These are phyloP conservation scores for Phialophora macrospora DNA, from an alignment of 2,329 filamentous ascomycete genomes.

Conservation along the genomic window DNA sequence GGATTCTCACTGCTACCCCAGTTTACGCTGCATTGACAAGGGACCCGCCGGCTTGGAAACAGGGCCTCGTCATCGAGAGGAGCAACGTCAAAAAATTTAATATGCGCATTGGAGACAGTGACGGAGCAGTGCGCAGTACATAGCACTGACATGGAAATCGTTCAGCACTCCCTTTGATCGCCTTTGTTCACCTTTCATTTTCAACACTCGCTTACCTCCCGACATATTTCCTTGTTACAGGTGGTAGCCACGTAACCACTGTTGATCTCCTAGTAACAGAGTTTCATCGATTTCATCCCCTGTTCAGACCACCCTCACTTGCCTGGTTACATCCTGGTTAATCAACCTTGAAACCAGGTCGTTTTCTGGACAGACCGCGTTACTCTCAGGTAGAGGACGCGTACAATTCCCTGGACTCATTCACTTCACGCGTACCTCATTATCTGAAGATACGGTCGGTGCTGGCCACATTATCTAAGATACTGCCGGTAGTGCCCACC, in stretches of 20 bases:
- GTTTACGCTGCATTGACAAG: background rate
- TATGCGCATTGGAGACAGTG: background rate
- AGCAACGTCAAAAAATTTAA: background rate
- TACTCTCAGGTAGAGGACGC: slow-evolving; percentile 20
- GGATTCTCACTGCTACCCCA: slow-evolving; percentile 3
- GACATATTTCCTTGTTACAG: slow-evolving; percentile 1
- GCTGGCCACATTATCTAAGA: background rate
- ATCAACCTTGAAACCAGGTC: slow-evolving; percentile 13
- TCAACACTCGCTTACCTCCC: slow-evolving; percentile 17
- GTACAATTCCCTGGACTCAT: slow-evolving; percentile 5
- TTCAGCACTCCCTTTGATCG: background rate
- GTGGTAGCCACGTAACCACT: slow-evolving; percentile 6
- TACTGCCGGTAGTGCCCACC: slow-evolving; percentile 22
- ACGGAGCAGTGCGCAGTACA: slow-evolving; percentile 1
- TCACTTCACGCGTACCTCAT: slow-evolving; percentile 1
- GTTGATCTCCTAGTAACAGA: slow-evolving; percentile 5
- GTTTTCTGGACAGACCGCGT: slow-evolving; percentile 11
- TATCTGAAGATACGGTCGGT: slow-evolving; percentile 5
- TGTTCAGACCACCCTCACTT: slow-evolving; percentile 16
- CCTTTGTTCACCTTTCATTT: slow-evolving; percentile 4
- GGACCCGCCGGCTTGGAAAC: background rate
- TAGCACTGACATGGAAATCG: background rate
- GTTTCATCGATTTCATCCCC: slow-evolving; percentile 1
- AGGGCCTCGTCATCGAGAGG: background rate
- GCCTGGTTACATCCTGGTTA: slow-evolving; percentile 1